Base-by-base conservation (phyloP, 2,329 filamentous ascomycete species). In the Orbilia oligospora region DNA sequence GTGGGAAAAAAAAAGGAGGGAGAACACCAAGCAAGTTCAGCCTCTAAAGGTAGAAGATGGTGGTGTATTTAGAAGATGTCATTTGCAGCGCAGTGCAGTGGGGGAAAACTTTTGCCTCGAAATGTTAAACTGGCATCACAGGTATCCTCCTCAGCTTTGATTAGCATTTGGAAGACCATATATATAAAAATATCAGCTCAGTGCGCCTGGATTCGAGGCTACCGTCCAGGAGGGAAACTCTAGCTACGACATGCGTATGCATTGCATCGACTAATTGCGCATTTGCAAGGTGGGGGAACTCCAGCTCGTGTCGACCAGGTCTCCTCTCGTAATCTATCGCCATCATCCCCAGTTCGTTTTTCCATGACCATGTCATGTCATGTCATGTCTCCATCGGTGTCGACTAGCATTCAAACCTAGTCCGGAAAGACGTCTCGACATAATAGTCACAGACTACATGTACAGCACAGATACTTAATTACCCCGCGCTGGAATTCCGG, bases 401-500 rank as follows among this genome's bases (percentile, higher is more conserved):
- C 27, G n/a, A 58, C 22, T 20, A 27, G 51, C 44, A 49, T 61
- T n/a, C 48, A 44, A 27, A 44, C 56, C 20, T n/a, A 30, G 30
- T 58, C 53, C 27, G 6, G 6, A 38, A 12, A 58, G 3, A 6
- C 27, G 30, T 30, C 30, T 36, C 53, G 53, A 58, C 30, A 9
- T 14, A 41, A 30, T 30, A 30, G 27, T 30, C 27, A n/a, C n/a
- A n/a, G 27, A 30, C 27, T 30, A 30, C 27, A 30, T 30, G 27
- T 6, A 30, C n/a, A n/a, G n/a, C 36, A 38, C 2, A 2, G n/a
- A 46, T 16, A 51, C 9, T 16, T 22, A 6, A 12, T 49, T 73
- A 73, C 70, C 70, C 70, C 70, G 70, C 70, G 70, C 70, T 73
- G 61, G 36, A 73, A 73, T 73, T 66, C 70, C 70, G 70, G 70